Conservation (phyloP, 2,329 filamentous ascomycete species). For the Pseudocercospora crystallina region DNA sequence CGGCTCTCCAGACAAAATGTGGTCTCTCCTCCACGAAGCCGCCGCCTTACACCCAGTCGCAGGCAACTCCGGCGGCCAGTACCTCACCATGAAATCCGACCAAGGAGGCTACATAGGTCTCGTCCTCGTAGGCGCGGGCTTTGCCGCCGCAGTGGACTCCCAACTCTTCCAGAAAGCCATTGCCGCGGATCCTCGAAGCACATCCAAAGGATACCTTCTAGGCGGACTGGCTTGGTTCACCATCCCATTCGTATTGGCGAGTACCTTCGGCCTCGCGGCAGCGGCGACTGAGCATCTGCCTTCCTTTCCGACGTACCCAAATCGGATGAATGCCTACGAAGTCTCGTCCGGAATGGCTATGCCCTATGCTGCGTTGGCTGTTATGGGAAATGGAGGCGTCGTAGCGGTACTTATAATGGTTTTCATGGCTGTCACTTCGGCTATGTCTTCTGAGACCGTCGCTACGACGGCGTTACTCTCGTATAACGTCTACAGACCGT, state of each 20-base stretch:
- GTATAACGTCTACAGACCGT: conserved; percentile 44
- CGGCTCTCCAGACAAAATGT: conserved; percentile 41
- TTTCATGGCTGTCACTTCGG: conserved; percentile 44
- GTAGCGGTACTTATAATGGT: conserved; percentile 66
- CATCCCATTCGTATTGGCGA: conserved; percentile 49
- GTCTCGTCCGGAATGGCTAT: conserved; percentile 79
- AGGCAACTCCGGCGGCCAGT: conserved; percentile 42
- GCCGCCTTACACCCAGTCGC: conserved; percentile 36
- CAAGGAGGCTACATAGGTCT: conserved; percentile 29
- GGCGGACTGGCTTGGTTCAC: conserved; percentile 50
- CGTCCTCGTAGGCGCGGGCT: conserved; percentile 19
- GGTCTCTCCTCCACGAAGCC: conserved; percentile 26
- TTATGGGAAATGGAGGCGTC: conserved; percentile 77
- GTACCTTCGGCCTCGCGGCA: conserved; percentile 42
- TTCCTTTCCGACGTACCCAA: conserved; percentile 60
- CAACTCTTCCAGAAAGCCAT: conserved; percentile 40
- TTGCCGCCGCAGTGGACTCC: conserved; percentile 15
- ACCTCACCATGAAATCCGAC: conserved; percentile 39
- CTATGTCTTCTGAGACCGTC: conserved; percentile 48
- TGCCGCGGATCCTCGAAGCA: conserved; percentile 37
- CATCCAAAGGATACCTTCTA: conserved; percentile 39
- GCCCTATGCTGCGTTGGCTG: conserved; percentile 76
- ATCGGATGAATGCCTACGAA: conserved; percentile 69
- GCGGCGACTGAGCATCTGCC: conserved; percentile 25
- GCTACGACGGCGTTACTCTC: conserved; percentile 41